phyloP scores from a whole-genome alignment of 345 rosid genomes.

The Odontarrhena argentea region DNA sequence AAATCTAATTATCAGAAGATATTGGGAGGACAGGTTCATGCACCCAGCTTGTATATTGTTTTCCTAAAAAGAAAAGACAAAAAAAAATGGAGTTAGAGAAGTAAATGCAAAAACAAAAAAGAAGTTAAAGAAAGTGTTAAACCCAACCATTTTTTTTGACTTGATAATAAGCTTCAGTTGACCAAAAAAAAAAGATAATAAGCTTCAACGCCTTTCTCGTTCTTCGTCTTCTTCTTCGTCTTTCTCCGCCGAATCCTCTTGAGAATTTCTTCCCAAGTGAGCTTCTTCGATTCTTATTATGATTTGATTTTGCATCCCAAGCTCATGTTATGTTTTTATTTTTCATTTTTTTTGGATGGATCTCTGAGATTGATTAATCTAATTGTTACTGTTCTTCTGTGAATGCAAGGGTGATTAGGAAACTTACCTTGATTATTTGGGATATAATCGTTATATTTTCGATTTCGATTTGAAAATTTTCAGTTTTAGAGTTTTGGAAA shows the following conservation, averaged over 20 bases:
- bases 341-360: not conserved
- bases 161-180: constrained; percentile 15
- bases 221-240: constrained; percentile 1
- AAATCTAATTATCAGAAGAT: not conserved
- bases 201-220: constrained; percentile 10
- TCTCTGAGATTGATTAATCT: constrained; percentile 17
- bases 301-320: not conserved
- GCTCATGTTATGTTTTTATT: not conserved
- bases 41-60: not conserved
- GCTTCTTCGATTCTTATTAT: constrained; percentile 6
- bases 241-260: constrained; percentile 28
- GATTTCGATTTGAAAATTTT: constrained; percentile 13
- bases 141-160: constrained; percentile 35
- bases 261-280: constrained; percentile 13
- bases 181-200: too few relatives aligned
- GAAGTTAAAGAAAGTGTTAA: not conserved
- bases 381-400: constrained; percentile 7
- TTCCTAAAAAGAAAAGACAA: not conserved
- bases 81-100: not conserved
- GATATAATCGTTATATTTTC: not conserved
- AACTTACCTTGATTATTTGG: not conserved
- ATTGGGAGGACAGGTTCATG: not conserved
- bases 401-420: not conserved
- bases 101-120: too few relatives aligned
- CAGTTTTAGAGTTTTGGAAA: not conserved